Evolutionary conservation across 371 early-diverging fungal species (phyloP), one percentile per base, ranked within the genome.

Genomic region (Mucor plumbeus): DNA sequence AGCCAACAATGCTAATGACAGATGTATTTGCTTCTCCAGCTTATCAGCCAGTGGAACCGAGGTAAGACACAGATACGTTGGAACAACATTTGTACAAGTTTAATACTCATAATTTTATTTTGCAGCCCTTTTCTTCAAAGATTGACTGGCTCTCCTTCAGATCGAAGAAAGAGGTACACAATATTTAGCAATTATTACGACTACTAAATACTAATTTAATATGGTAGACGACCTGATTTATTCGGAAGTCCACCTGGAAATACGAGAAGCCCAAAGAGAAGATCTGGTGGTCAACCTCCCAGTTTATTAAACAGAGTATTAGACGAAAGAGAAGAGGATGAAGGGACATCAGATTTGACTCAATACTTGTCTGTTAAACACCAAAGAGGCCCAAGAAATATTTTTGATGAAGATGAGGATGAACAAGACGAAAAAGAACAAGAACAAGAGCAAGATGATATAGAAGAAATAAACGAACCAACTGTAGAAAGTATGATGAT

Each of bases 191-290:
- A 5, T 17, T 53, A 26, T 5, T 3, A 1, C 13, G 26, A 54
- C 9, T 1, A 13, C 0, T 33, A 9, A 2, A 13, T 54, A 8
- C 36, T 56, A 56, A 40, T 40, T 31, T 4, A 13, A 13, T 40
- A 1, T 39, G 36, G 19, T 9, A 65, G 65, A 59, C 65, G 58
- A 50, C 65, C 65, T 5, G 65, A 65, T 48, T 31, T 65, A 33
- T 65, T 65, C 13, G 65, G 65, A 8, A 65, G 65, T 31, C 65
- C 65, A 31, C 40, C 56, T 26, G 55, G 39, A 15, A 39, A 21
- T 15, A 8, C 35, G 0, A 41, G 35, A 48, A 65, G 65, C 33
- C 48, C 58, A 38, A 36, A 38, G 19, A 44, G 21, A 21, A 47
- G 58, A 59, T 15, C 39, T 10, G 59, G 59, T 11, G 65, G 65